phyloP scores from a whole-genome alignment of 805 yeast genomes.

The Nakazawaea wyomingensis region DNA sequence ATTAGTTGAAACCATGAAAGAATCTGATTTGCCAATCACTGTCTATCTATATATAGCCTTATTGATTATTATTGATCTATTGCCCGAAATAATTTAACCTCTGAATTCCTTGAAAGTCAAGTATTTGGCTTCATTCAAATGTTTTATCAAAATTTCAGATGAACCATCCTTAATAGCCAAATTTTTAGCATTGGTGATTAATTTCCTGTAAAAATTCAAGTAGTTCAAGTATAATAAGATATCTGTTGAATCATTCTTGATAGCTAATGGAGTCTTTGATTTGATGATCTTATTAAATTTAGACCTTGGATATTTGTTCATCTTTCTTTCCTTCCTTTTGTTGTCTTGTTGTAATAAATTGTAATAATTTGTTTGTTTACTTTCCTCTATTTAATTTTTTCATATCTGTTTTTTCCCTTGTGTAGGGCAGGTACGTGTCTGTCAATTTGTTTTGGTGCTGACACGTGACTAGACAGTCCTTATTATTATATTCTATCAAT shows the following conservation, averaged over 20 bases:
- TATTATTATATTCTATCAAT: no score
- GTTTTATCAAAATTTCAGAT: conserved; percentile 36
- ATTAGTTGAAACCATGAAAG: no score
- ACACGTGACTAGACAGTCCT: no score
- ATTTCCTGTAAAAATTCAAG: conserved; percentile 37
- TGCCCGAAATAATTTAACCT: no score
- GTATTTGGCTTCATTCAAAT: conserved; percentile 32
- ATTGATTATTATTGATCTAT: no score
- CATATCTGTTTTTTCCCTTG: no score
- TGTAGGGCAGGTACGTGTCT: no score
- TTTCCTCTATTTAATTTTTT: neutral
- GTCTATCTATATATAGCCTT: no score
- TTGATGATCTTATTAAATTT: conserved; percentile 21
- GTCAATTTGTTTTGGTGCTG: no score
- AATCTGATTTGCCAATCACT: no score
- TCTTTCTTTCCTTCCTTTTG: neutral
- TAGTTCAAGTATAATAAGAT: conserved; percentile 42
- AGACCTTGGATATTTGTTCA: conserved; percentile 13
- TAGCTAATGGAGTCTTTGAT: conserved; percentile 17
- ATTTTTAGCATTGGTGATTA: conserved; percentile 34
- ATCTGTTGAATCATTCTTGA: conserved; percentile 36
- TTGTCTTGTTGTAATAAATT: neutral
- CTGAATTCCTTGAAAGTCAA: conserved; percentile 29
- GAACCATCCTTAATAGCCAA: conserved; percentile 36
- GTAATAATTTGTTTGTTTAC: neutral